Conservation (phyloP, 805 yeast species). For the Kodamaea lidongshanica region DNA sequence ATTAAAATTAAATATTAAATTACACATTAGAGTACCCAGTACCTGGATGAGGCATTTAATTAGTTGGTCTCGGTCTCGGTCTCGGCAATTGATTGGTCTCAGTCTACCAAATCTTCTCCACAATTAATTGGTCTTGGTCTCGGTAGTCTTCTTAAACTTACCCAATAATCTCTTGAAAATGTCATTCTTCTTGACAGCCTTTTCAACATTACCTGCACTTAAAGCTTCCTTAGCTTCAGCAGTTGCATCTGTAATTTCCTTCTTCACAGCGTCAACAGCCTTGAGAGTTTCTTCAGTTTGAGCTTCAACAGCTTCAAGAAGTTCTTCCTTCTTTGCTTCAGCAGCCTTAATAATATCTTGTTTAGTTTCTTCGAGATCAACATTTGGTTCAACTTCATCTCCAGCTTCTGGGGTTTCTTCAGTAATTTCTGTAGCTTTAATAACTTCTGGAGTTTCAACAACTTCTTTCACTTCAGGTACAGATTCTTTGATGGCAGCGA, state of each 20-base stretch:
- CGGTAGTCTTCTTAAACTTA: slow-evolving; percentile 29
- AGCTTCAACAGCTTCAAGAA: slow-evolving; percentile 8
- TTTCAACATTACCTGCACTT: slow-evolving; percentile 23
- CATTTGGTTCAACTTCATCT: slow-evolving; percentile 8
- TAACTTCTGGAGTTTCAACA: slow-evolving; percentile 3
- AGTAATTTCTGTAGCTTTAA: slow-evolving; percentile 6
- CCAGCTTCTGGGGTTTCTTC: slow-evolving; percentile 6
- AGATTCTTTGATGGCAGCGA: slow-evolving; percentile 1
- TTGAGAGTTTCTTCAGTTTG: slow-evolving; percentile 6
- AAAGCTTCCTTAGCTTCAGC: slow-evolving; percentile 23
- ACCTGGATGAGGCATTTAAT: too few relatives aligned
- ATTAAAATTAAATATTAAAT: too few relatives aligned
- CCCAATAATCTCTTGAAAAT: slow-evolving; percentile 31
- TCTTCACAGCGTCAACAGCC: slow-evolving; percentile 9
- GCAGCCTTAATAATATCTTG: slow-evolving; percentile 9
- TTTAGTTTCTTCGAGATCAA: slow-evolving; percentile 7
- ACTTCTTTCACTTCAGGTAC: slow-evolving; percentile 2
- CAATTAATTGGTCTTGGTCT: slow-evolving; percentile 7
- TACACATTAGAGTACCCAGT: too few relatives aligned
- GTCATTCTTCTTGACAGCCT: slow-evolving; percentile 33
- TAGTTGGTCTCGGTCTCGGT: too few relatives aligned
- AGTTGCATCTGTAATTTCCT: slow-evolving; percentile 9
- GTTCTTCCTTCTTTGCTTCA: slow-evolving; percentile 7
- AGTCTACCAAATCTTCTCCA: too few relatives aligned
- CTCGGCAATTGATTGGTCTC: too few relatives aligned